Percentiles rank a stretch among this genome's conserved stretches.
phyloP scores from a whole-genome alignment of 768 basidiomycete species.

The Gymnopilus junonius region DNA sequence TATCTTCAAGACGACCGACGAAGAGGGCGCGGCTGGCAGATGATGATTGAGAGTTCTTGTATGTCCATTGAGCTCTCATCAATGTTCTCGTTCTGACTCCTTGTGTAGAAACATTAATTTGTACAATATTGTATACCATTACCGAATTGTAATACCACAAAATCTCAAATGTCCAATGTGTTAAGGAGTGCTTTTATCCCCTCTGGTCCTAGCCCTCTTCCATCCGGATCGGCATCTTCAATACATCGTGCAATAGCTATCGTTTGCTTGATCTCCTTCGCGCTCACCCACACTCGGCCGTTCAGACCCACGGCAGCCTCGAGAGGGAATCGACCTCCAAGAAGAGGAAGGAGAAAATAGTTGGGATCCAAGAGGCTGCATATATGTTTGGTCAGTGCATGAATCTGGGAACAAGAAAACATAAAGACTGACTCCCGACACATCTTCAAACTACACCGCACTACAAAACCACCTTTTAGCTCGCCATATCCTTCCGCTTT shows the following conservation, averaged over 20 bases:
- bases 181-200: slow-evolving; percentile 57
- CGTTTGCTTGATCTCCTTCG: slow-evolving; percentile 73
- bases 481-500: slow-evolving; percentile 95
- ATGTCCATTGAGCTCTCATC: neutral
- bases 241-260: slow-evolving; percentile 82
- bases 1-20: slow-evolving; percentile 60
- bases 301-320: slow-evolving; percentile 92
- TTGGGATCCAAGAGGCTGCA: slow-evolving; percentile 77
- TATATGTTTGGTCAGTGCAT: slow-evolving; percentile 4
- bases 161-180: slow-evolving; percentile 42
- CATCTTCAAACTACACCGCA: slow-evolving; percentile 82
- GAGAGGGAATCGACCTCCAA: slow-evolving; percentile 83
- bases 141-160: slow-evolving; percentile 1
- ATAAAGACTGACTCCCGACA: slow-evolving; percentile 73
- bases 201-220: slow-evolving; percentile 60
- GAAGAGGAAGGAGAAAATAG: slow-evolving; percentile 80
- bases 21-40: slow-evolving; percentile 72
- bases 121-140: slow-evolving; percentile 16
- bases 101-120: slow-evolving; percentile 2
- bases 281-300: slow-evolving; percentile 88
- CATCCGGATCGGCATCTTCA: slow-evolving; percentile 79
- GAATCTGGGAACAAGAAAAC: neutral
- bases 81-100: neutral
- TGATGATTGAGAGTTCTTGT: slow-evolving; percentile 52
- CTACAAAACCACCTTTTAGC: slow-evolving; percentile 85